phyloP scores from a whole-genome alignment of 371 early-diverging fungal genomes.

The Capillidium rhysosporum region DNA sequence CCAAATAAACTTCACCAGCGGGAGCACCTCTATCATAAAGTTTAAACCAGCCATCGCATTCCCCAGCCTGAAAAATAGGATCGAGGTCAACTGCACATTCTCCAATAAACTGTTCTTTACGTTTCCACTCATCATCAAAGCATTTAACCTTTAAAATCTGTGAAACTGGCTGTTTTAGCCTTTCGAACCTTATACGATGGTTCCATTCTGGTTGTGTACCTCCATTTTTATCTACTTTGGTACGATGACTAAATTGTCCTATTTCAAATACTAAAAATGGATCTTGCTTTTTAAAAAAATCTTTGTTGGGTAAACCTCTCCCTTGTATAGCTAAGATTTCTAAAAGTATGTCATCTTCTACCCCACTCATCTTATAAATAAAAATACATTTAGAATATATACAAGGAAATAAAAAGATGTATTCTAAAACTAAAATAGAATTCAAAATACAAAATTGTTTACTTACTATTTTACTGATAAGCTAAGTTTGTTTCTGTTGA shows the following conservation, averaged over 20 bases:
- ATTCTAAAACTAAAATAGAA: too few species aligned
- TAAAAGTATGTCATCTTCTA: background rate
- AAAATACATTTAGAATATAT: too few species aligned
- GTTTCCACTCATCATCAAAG: slow-evolving; percentile 2
- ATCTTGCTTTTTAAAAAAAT: slow-evolving; percentile 8
- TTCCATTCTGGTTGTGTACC: slow-evolving; percentile 6
- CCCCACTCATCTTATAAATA: too few species aligned
- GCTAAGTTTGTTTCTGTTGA: too few species aligned
- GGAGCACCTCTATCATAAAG: background rate
- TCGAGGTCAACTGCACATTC: slow-evolving; percentile 3
- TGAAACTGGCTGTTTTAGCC: background rate
- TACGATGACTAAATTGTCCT: background rate
- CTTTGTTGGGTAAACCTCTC: slow-evolving; percentile 1
- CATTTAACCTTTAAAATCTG: background rate
- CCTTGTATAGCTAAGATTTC: slow-evolving; percentile 5
- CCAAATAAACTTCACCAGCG: slow-evolving; percentile 5
- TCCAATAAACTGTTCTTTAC: slow-evolving; percentile 3
- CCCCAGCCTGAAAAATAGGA: slow-evolving; percentile 1
- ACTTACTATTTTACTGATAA: too few species aligned
- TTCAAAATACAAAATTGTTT: too few species aligned
- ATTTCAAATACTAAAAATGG: slow-evolving; percentile 3
- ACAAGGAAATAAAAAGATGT: too few species aligned
- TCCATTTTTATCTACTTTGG: slow-evolving; percentile 5
- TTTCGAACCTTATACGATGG: slow-evolving; percentile 2
- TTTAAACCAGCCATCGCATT: slow-evolving; percentile 8